Conservation (phyloP, 1,284 basidiomycete species). For the Tremellales sp. region DNA sequence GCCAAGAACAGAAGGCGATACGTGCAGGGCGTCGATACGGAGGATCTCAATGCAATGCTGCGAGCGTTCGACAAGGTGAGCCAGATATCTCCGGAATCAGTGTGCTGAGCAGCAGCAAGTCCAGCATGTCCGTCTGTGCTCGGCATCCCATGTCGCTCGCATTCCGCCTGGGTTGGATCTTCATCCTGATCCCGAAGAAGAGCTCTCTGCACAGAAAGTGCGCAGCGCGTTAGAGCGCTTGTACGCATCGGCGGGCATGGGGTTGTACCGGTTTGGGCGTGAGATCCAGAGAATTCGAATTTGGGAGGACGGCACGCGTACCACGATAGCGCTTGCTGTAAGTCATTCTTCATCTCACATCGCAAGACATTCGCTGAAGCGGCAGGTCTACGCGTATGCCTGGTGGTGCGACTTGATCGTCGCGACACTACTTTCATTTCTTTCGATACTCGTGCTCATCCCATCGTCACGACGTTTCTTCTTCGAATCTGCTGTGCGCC, state of each 20-base stretch:
- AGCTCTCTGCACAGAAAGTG: constrained; percentile 54
- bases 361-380: neutral
- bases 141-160: constrained; percentile 8
- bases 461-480: constrained; percentile 15
- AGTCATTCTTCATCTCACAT: constrained; percentile 5
- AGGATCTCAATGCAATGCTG: constrained; percentile 18
- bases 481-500: constrained; percentile 7
- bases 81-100: neutral
- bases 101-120: constrained; percentile 12
- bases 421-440: constrained; percentile 18
- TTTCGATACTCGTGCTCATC: constrained; percentile 19
- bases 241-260: constrained; percentile 51
- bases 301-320: constrained; percentile 52
- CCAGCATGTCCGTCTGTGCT: constrained; percentile 12
- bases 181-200: constrained; percentile 50
- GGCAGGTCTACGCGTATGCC: constrained; percentile 46
- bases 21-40: constrained; percentile 16
- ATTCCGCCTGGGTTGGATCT: constrained; percentile 47
- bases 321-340: constrained; percentile 44
- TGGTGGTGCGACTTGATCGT: constrained; percentile 43
- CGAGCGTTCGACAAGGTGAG: constrained; percentile 23
- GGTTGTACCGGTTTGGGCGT: constrained; percentile 45
- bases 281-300: constrained; percentile 51
- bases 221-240: constrained; percentile 52
- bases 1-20: constrained; percentile 8